These are phyloP conservation scores for Lipomyces sp. DNA, from an alignment of 805 yeast genomes.

Conservation along the genomic window DNA sequence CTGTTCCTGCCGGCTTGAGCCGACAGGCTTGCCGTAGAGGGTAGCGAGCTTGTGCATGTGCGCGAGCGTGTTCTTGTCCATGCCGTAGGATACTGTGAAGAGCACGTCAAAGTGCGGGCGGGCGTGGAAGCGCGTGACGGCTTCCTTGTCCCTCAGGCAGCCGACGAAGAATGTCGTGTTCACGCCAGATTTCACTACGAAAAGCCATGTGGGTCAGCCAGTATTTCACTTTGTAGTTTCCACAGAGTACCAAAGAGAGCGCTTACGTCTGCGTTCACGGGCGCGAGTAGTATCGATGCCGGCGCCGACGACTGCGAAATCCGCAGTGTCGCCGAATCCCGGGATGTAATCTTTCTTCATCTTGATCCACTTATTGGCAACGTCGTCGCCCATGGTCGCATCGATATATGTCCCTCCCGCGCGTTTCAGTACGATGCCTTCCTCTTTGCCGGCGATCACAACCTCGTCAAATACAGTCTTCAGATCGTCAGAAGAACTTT, in stretches of 20 bases:
- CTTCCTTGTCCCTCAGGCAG: conserved; percentile 12
- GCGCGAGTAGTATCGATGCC: conserved; percentile 11
- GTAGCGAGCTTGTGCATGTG: conserved; percentile 3
- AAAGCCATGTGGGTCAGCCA: too few relatives aligned
- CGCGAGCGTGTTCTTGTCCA: not conserved
- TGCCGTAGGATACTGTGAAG: conserved; percentile 13
- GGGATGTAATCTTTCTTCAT: conserved; percentile 19
- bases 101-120: conserved; percentile 12
- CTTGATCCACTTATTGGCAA: conserved; percentile 17
- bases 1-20: too few relatives aligned
- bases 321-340: conserved; percentile 20
- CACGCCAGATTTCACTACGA: not conserved
- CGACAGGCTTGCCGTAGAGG: too few relatives aligned
- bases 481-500: not conserved
- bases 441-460: conserved; percentile 4
- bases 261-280: conserved; percentile 10
- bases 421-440: conserved; percentile 18
- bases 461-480: not conserved
- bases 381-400: conserved; percentile 1
- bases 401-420: conserved; percentile 7
- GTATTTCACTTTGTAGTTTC: not conserved
- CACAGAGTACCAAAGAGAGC: not conserved
- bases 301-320: conserved; percentile 21
- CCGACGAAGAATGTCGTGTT: conserved; percentile 14
- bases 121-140: conserved; percentile 5